Percentiles rank a stretch among this genome's conserved stretches.
Evolutionary conservation across 179 eudicot genomes (phyloP).

Genomic region (Camellia oleifera): DNA sequence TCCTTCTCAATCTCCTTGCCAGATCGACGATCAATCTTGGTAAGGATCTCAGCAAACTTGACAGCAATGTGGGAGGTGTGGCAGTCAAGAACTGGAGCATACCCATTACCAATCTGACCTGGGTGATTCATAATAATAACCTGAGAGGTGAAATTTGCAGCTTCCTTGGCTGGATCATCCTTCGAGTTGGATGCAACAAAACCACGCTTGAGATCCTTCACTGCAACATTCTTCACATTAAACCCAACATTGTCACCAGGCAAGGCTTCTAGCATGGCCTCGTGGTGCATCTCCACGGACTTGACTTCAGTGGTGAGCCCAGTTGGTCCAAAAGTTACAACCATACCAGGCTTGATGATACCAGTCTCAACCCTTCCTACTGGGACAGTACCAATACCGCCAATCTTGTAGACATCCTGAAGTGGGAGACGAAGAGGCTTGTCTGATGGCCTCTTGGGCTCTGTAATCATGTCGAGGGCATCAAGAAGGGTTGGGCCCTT

Average conservation of each 20-base stretch:
- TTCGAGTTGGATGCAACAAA: constrained; percentile 12
- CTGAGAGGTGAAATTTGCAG: constrained; percentile 13
- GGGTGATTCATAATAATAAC: constrained; percentile 21
- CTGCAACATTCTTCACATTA: constrained; percentile 11
- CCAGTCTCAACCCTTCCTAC: constrained; percentile 15
- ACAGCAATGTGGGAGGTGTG: constrained; percentile 15
- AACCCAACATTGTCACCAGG: constrained; percentile 14
- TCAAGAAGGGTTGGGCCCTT: constrained; percentile 16
- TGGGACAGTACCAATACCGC: constrained; percentile 12
- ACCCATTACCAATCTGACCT: constrained; percentile 16
- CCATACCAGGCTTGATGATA: neutral
- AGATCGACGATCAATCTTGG: constrained; percentile 15
- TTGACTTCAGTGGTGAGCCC: constrained; percentile 14
- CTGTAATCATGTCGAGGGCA: neutral
- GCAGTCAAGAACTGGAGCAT: constrained; percentile 16
- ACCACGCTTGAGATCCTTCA: constrained; percentile 19
- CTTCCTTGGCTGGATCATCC: constrained; percentile 15
- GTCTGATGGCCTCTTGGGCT: constrained; percentile 16
- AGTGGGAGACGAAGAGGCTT: constrained; percentile 15
- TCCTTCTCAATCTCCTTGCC: constrained; percentile 16
- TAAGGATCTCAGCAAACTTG: constrained; percentile 5
- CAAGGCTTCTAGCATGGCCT: constrained; percentile 4
- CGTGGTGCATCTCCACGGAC: constrained; percentile 14
- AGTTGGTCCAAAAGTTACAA: constrained; percentile 12
- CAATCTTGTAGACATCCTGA: constrained; percentile 14